These are phyloP conservation scores for Saccharomyces uvarum DNA, from an alignment of 1,139 yeast genomes.

Conservation along the genomic window DNA sequence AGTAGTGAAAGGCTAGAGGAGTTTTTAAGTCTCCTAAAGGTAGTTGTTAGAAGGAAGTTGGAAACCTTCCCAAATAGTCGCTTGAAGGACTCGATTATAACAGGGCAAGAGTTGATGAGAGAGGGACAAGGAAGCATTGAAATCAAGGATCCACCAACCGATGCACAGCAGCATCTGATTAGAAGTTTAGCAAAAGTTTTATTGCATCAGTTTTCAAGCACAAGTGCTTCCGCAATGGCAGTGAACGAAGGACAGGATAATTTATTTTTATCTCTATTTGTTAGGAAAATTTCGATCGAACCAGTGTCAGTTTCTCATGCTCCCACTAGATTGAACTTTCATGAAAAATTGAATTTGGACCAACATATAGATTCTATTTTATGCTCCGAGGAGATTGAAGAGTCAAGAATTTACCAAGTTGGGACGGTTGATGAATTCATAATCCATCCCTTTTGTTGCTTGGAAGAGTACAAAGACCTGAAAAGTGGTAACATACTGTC, in stretches of 20 bases:
- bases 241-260: conserved; percentile 28
- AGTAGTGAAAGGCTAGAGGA: neutral
- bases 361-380: neutral
- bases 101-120: neutral
- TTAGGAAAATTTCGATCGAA: conserved; percentile 23
- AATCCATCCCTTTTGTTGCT: conserved; percentile 13
- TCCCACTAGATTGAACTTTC: neutral
- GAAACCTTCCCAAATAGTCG: neutral
- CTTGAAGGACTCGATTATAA: neutral
- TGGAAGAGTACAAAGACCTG: conserved; percentile 3
- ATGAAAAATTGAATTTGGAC: neutral
- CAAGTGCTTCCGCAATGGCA: conserved; percentile 4
- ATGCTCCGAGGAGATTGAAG: neutral
- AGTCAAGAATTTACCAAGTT: neutral
- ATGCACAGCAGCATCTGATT: conserved; percentile 23
- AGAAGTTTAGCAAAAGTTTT: conserved; percentile 25
- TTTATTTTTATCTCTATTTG: conserved; percentile 26
- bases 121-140: conserved; percentile 25
- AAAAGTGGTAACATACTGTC: conserved; percentile 4
- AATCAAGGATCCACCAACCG: conserved; percentile 20
- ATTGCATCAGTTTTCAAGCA: conserved; percentile 18
- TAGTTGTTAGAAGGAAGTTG: neutral
- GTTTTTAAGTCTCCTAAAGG: neutral
- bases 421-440: neutral
- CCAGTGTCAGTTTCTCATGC: neutral